Evolutionary conservation across 2,329 filamentous ascomycete genomes (phyloP), one percentile per base, ranked within the genome.

Genomic region (Clathrospora elynae): DNA sequence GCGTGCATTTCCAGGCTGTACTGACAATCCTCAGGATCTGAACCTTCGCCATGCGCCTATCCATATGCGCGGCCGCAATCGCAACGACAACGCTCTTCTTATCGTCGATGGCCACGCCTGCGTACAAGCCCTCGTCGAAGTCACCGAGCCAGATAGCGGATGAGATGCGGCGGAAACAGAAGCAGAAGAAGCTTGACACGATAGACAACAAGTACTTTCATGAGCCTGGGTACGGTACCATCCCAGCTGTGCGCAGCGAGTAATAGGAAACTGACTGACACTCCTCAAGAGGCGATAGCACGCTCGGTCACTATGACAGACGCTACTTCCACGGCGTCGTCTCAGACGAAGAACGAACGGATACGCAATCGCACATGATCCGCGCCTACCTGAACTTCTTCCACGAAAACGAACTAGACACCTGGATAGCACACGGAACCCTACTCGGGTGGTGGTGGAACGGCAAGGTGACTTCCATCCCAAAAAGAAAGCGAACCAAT

Each of bases 361-460:
- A 80, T 18, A 82, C 82, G 5, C 78, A 92, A 42, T 78, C 78
- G 35, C 79, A 87, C 66, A 82, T 93, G 54, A 80, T 90, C 53
- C 81, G 84, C 50, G 84, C 87, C 36, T 93, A 93, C 71, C 78
- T 93, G 30, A 76, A 77, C 31, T 83, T 81, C 42, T 86, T 88
- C 67, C 73, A 76, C 30, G 74, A 79, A 12, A 75, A 85, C 39
- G 80, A 82, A 5, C 71, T 90, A 49, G 87, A 92, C 71, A 92
- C 89, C 0, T 93, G 89, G 89, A 82, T 95, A 46, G 88, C 89
- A 25, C 89, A 95, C 68, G 89, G 89, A 34, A 90, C 88, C 4
- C 73, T 93, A 35, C 74, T 95, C 14, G 89, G 88, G 9, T 95
- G 89, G 89, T 93, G 87, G 87, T 95, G 89, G 89, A 92, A 90